These are phyloP conservation scores for Cephaloascus fragrans DNA, from an alignment of 805 yeast genomes.

Conservation along the genomic window DNA sequence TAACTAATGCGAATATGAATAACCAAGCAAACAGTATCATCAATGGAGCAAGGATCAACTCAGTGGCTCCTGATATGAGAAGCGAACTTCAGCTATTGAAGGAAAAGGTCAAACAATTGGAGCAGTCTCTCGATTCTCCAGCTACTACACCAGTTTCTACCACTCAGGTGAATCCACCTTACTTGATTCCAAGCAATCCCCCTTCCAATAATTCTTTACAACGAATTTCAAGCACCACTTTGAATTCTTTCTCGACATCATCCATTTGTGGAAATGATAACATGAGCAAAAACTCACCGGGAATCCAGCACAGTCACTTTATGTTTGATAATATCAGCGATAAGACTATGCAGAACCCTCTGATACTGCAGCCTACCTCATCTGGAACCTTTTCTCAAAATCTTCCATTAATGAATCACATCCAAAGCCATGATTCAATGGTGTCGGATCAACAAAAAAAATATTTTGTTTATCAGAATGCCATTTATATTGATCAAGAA, in stretches of 20 bases:
- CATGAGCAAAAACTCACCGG: too few relatives aligned
- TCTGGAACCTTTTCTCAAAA: too few relatives aligned
- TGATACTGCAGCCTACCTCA: neutral
- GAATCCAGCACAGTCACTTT: too few relatives aligned
- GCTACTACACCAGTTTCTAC: slow-evolving; percentile 7
- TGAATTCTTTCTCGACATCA: neutral
- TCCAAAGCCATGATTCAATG: neutral
- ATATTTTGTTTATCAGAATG: too few relatives aligned
- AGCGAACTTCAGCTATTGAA: neutral
- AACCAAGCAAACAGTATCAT: neutral
- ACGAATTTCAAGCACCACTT: neutral
- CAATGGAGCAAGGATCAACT: neutral
- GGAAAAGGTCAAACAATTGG: neutral
- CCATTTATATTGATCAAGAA: slow-evolving; percentile 13
- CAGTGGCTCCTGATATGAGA: neutral
- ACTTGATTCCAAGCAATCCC: neutral
- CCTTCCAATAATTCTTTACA: too few relatives aligned
- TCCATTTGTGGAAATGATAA: neutral
- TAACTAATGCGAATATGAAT: neutral
- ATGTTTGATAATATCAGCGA: neutral
- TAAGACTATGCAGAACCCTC: neutral
- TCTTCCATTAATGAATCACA: neutral
- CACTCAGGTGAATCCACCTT: neutral
- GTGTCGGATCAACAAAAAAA: too few relatives aligned
- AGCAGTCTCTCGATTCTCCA: neutral